phyloP scores from a whole-genome alignment of 345 rosid genomes.

The Gossypium raimondii region DNA sequence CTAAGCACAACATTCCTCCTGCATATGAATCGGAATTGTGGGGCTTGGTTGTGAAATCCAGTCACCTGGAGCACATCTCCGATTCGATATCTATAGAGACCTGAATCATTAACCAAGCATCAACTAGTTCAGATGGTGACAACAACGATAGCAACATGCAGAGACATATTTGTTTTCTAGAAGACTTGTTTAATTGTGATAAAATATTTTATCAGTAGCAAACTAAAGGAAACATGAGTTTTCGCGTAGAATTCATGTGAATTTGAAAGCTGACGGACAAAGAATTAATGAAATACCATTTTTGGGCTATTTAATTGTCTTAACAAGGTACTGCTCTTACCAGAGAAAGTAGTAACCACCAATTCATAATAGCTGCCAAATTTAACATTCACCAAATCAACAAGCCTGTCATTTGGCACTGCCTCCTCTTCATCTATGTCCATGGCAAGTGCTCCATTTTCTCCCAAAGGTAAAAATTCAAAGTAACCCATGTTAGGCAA shows the following conservation, averaged over 20 bases:
- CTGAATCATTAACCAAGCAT: not conserved
- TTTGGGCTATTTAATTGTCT: not conserved
- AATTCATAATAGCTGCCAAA: conserved; percentile 53
- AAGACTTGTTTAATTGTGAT: not conserved
- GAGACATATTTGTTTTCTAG: not conserved
- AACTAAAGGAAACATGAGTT: not conserved
- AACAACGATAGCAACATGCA: not conserved
- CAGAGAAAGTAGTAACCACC: conserved; percentile 63
- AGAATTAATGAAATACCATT: not conserved
- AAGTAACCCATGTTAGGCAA: conserved; percentile 65
- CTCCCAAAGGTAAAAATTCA: conserved; percentile 58
- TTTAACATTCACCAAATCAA: conserved; percentile 49
- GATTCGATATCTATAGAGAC: not conserved
- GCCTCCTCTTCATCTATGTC: conserved; percentile 39
- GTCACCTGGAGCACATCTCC: conserved; percentile 28
- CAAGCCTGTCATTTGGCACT: conserved; percentile 39
- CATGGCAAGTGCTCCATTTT: conserved; percentile 37
- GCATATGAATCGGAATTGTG: conserved; percentile 65
- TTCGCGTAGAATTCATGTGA: not conserved
- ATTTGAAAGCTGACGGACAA: not conserved
- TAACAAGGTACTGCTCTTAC: conserved; percentile 23
- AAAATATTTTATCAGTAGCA: not conserved
- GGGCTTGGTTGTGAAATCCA: conserved; percentile 57
- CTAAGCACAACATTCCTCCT: conserved; percentile 18
- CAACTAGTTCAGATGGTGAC: conserved; percentile 2